Evolutionary conservation across 352 stramenopile genomes (phyloP), one percentile per base, ranked within the genome.

Genomic region (Phytophthora foliorum): DNA sequence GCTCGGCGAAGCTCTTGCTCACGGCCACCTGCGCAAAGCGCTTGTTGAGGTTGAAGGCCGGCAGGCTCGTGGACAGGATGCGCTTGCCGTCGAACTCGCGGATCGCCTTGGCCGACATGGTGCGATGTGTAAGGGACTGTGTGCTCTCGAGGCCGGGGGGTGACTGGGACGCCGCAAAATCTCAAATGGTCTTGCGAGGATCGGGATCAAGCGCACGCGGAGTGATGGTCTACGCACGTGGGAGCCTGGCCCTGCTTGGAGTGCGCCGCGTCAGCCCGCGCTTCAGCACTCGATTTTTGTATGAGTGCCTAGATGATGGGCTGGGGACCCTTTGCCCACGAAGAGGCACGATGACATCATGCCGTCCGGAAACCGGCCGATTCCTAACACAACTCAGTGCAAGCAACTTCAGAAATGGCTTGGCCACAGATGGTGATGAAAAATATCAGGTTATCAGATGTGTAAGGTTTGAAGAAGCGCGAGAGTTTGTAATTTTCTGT

Each of bases 21-120:
- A 88, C 76, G 51, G 75, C 84, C 62, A 95, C 78, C 62, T 95
- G 84, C 38, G 86, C 86, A 63, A 94, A 91, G 67, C 75, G 78
- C 59, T 80, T 90, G 70, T 93, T 86, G 29, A 95, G 79, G 63
- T 84, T 66, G 72, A 92, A 93, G 32, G 71, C 68, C 52, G 85
- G 82, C 75, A 98, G 88, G 58, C 80, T 86, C 42, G 81, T 88
- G 48, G 78, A 84, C 41, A 98, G 81, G 55, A 99, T 89, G 72
- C 94, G 92, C 87, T 99, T 99, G 78, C 96, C 96, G 67, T 98
- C 92, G 76, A 98, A 98, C 80, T 99, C 96, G 67, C 95, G 92
- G 73, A 98, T 98, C 42, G 94, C 92, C 80, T 98, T 98, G 69
- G 96, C 95, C 57, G 93, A 98, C 95, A 99, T 99, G 66, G 38